Conservation (phyloP, 2,329 filamentous ascomycete species). For the Fragosphaeria purpurea region DNA sequence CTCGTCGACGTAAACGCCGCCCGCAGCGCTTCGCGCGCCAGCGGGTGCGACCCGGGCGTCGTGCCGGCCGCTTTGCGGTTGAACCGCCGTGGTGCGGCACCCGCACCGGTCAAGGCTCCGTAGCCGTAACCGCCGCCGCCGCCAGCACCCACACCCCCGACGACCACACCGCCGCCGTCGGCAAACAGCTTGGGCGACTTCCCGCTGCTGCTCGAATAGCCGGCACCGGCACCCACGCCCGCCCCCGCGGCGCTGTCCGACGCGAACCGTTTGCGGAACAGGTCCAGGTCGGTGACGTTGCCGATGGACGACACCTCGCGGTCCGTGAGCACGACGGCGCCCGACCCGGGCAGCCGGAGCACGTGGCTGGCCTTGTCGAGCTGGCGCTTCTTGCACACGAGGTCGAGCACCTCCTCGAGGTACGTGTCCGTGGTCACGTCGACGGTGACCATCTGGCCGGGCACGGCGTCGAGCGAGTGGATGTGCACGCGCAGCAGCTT, state of each 20-base stretch:
- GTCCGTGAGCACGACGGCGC: slow-evolving; percentile 65
- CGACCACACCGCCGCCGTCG: slow-evolving; percentile 34
- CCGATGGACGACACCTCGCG: slow-evolving; percentile 71
- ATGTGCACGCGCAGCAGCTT: slow-evolving; percentile 66
- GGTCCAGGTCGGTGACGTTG: slow-evolving; percentile 63
- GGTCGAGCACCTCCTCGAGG: slow-evolving; percentile 70
- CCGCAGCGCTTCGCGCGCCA: slow-evolving; percentile 46
- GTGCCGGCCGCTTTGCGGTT: slow-evolving; percentile 10
- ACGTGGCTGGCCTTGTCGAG: slow-evolving; percentile 73
- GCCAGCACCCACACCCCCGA: slow-evolving; percentile 28
- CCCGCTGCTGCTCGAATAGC: slow-evolving; percentile 18
- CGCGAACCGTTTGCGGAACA: slow-evolving; percentile 64
- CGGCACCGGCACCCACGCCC: not conserved
- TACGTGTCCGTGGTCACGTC: slow-evolving; percentile 76
- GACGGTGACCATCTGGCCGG: slow-evolving; percentile 63
- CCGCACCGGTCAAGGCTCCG: not conserved
- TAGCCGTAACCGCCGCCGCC: slow-evolving; percentile 24
- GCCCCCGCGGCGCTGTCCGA: slow-evolving; percentile 43
- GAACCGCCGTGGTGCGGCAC: slow-evolving; percentile 7
- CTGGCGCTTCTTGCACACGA: slow-evolving; percentile 65
- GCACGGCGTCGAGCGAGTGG: slow-evolving; percentile 55
- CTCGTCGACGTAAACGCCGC: not conserved
- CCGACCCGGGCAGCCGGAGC: slow-evolving; percentile 64
- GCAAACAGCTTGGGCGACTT: slow-evolving; percentile 57
- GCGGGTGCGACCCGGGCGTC: slow-evolving; percentile 51